A percentile compares a stretch with the other conserved stretches of the same genome.
Evolutionary conservation across 345 rosid genomes (phyloP).

Genomic region (Salix udensis): DNA sequence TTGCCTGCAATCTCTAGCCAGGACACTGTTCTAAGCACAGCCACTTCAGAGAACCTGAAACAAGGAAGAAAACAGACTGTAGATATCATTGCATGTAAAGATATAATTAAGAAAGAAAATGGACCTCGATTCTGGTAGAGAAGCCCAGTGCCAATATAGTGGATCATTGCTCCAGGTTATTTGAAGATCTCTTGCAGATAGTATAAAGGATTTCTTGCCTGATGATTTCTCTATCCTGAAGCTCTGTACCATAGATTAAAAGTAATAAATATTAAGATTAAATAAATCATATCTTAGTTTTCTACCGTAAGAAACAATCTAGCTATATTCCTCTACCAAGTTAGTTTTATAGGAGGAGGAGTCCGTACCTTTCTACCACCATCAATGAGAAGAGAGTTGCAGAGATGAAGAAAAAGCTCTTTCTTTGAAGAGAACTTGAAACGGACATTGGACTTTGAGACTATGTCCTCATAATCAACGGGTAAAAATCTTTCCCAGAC

Average conservation of each 20-base stretch:
- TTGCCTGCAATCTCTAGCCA: constrained; percentile 46
- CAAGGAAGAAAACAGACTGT: background rate
- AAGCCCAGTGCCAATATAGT: constrained; percentile 53
- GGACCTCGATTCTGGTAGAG: constrained; percentile 52
- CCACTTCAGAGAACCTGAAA: constrained; percentile 45
- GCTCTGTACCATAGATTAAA: constrained; percentile 31
- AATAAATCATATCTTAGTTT: background rate
- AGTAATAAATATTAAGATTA: background rate
- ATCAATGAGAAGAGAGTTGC: constrained; percentile 46
- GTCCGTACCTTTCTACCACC: constrained; percentile 41
- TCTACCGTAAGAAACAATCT: too few species aligned
- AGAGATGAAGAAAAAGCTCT: constrained; percentile 46
- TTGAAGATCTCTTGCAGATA: constrained; percentile 67
- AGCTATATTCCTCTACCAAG: background rate
- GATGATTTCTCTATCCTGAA: constrained; percentile 53
- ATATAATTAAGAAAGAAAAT: background rate
- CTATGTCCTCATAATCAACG: constrained; percentile 19
- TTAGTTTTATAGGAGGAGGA: background rate
- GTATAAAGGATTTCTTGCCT: constrained; percentile 43
- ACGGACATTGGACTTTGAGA: constrained; percentile 25
- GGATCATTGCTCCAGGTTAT: constrained; percentile 50
- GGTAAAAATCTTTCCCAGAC: constrained; percentile 67
- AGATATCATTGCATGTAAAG: background rate
- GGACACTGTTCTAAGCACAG: constrained; percentile 34
- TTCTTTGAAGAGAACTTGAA: constrained; percentile 46